Evolutionary conservation across 352 stramenopile species (phyloP), one percentile per base, ranked within the genome.

Genomic region (Phytophthora crassamura): DNA sequence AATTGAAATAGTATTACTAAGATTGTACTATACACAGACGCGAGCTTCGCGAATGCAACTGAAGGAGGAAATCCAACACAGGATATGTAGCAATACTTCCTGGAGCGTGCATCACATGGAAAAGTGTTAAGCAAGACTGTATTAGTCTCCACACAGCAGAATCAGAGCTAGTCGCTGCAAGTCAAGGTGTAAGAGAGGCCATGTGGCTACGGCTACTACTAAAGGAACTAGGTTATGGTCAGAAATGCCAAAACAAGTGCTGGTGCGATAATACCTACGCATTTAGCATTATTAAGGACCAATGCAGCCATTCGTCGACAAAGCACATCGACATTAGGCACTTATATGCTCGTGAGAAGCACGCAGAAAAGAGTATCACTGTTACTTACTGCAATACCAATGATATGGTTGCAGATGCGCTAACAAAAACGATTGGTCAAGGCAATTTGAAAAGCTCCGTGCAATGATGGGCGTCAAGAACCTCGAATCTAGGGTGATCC

Each of bases 101-200:
- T 60, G 48, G 42, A 28, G 48, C 54, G 47, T 54, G 54, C 41
- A 53, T 62, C 16, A 52, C 54, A 28, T 63, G 55, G 55, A 38
- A 54, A 30, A 54, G 33, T 45, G 16, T 39, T 42, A 48, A 42
- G 28, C 52, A 60, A 60, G 38, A 61, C 15, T 35, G 28, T 43
- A 61, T 61, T 36, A 61, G 30, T 36, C 30, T 61, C 15, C 41
- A 52, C 18, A 61, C 39, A 33, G 40, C 39, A 4, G 39, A 61
- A 15, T 25, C 53, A 45, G 39, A 42, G 12, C 15, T 61, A 18
- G 41, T 61, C 3, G 39, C 53, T 32, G 33, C 32, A 20, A 49
- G 42, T 47, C 35, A 56, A 39, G 43, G 43, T 12, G 42, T 49
- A 48, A 25, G 25, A 32, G 45, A 55, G 14, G 55, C 33, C 32